A percentile compares a stretch with the other conserved stretches of the same genome.
Evolutionary conservation across 805 yeast genomes (phyloP).

Genomic region (Hemisphaericaspora nanyangensis): DNA sequence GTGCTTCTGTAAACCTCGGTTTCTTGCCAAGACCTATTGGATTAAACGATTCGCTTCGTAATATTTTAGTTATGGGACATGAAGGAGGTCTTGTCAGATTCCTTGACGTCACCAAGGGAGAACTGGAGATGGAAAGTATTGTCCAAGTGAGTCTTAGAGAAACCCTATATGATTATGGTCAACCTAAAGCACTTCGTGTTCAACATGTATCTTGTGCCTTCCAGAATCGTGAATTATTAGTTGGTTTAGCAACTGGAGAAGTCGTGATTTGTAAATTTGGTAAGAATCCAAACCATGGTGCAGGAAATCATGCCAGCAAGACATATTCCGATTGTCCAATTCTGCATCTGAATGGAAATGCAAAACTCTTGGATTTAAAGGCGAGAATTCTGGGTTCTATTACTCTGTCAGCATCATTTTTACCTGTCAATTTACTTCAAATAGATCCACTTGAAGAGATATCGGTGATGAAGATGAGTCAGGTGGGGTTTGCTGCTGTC

Average conservation of each 20-base stretch:
- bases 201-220: constrained; percentile 68
- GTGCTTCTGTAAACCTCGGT: constrained; percentile 55
- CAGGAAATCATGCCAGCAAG: constrained; percentile 9
- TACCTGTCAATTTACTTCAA: constrained; percentile 29
- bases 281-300: constrained; percentile 14
- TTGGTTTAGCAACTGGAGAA: constrained; percentile 65
- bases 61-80: constrained; percentile 76
- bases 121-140: constrained; percentile 31
- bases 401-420: constrained; percentile 26
- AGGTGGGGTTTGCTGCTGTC: constrained; percentile 79
- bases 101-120: constrained; percentile 81
- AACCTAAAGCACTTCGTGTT: constrained; percentile 42
- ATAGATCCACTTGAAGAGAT: constrained; percentile 41
- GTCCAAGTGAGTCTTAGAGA: constrained; percentile 32
- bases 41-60: constrained; percentile 38
- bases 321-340: constrained; percentile 27
- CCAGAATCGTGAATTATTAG: constrained; percentile 70
- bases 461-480: constrained; percentile 61
- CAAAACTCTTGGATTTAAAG: constrained; percentile 45
- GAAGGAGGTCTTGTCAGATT: constrained; percentile 78
- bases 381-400: constrained; percentile 48
- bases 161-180: constrained; percentile 23
- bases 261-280: constrained; percentile 74
- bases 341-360: constrained; percentile 32
- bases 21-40: constrained; percentile 30